phyloP scores from a whole-genome alignment of 2,329 filamentous ascomycete genomes.

The Aspergillus pseudonomiae region DNA sequence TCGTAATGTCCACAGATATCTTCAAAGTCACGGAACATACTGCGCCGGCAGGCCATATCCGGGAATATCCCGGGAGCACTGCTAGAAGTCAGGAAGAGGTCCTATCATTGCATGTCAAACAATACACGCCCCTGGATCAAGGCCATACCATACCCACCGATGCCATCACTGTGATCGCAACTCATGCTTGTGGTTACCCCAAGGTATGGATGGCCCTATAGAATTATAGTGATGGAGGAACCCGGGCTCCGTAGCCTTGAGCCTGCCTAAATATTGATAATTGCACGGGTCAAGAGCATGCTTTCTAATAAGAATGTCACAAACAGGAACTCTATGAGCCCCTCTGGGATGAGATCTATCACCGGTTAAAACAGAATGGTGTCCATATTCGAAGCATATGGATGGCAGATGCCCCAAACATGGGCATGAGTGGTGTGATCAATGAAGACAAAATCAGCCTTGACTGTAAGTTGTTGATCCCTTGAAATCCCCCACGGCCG shows the following conservation, averaged over 20 bases:
- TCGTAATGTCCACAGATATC: background rate
- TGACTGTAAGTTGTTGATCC: conserved; percentile 10
- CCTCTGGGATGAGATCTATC: conserved; percentile 11
- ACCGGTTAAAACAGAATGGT: background rate
- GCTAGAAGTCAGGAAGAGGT: background rate
- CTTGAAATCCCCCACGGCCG: background rate
- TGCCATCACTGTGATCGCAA: background rate
- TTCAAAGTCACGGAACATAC: background rate
- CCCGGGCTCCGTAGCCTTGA: background rate
- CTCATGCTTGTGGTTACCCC: background rate
- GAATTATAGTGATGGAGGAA: background rate
- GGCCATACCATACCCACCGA: background rate
- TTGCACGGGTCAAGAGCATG: background rate
- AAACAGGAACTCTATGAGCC: conserved; percentile 20
- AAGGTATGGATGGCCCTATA: background rate
- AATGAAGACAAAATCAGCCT: conserved; percentile 17
- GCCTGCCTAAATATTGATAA: background rate
- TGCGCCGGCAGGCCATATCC: background rate
- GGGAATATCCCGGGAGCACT: background rate
- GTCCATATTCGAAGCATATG: conserved; percentile 11
- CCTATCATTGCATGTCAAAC: background rate
- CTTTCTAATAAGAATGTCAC: background rate
- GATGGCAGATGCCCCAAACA: conserved; percentile 18
- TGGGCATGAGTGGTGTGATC: conserved; percentile 11
- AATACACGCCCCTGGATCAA: background rate